Base-by-base conservation (phyloP, 495 filamentous ascomycete genomes). In the Aspergillus coremiiformis region DNA sequence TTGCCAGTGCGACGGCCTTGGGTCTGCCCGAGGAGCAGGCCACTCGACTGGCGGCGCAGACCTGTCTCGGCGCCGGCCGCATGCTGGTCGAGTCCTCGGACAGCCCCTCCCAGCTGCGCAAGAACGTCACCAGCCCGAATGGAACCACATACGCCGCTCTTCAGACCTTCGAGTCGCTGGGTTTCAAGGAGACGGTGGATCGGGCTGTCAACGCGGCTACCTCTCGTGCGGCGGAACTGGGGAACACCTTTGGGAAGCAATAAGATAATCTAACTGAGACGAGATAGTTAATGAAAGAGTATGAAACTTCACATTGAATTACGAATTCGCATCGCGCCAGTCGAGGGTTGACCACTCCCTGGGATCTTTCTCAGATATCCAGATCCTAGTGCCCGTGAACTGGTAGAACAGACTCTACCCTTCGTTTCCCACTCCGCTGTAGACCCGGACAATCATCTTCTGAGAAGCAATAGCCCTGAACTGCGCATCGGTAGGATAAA, bases 81-180 rank as follows among this genome's bases (percentile, higher is more conserved):
- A 73, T 73, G 70, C 55, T 73, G 22, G 60, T 63, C 20, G 64
- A 68, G 47, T 70, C 66, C 4, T 53, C 58, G 4, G 68, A 73
- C 39, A 58, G 58, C 41, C 68, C 70, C 0, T 33, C 61, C 14
- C 66, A 73, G 54, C 54, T 73, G 58, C 66, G 70, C 39, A 68
- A 71, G 63, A 73, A 73, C 30, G 70, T 73, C 14, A 73, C 70
- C 35, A 73, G 70, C 30, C 70, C 70, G 17, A 73, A 73, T 39
- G 70, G 70, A 14, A 73, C 70, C 24, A 73, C 70, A 5, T 57
- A 65, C 49, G 70, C 70, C 20, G 70, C 70, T 0, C 53, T 73
- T 10, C 64, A 68, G 56, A 65, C 61, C 5, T 71, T 73, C 26
- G 67, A 70, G 56, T 44, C 57, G 21, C 54, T 64, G 29, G 61